Percentiles rank a stretch among this genome's conserved stretches.
These are phyloP conservation scores for Sclerotinia sclerotiorum DNA, from an alignment of 2,329 filamentous ascomycete genomes.

Conservation along the genomic window DNA sequence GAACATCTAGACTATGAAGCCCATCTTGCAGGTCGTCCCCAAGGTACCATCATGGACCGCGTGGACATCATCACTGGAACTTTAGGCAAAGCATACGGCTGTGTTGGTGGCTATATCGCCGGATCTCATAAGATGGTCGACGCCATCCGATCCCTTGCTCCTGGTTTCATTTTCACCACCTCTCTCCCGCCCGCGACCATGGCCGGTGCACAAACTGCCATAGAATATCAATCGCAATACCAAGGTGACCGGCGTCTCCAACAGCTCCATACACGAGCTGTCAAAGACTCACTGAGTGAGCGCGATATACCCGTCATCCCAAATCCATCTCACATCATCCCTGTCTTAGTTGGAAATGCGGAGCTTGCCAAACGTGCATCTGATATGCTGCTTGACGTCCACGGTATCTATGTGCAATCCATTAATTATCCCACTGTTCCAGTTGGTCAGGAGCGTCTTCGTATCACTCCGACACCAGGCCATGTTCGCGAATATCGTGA, in stretches of 20 bases:
- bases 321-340: conserved; percentile 95
- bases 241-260: conserved; percentile 86
- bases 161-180: conserved; percentile 98
- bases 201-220: conserved; percentile 87
- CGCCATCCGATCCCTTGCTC: conserved; percentile 88
- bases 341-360: conserved; percentile 89
- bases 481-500: conserved; percentile 83
- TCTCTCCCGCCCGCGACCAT: conserved; percentile 94
- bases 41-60: conserved; percentile 89
- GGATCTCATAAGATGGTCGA: conserved; percentile 85
- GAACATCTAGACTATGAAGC: conserved; percentile 95
- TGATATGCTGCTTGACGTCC: conserved; percentile 84
- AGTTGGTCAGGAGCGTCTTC: conserved; percentile 93
- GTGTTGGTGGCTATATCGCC: conserved; percentile 96
- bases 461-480: conserved; percentile 93
- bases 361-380: conserved; percentile 89
- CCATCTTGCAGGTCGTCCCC: conserved; percentile 70
- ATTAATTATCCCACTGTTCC: conserved; percentile 99
- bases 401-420: conserved; percentile 95
- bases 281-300: conserved; percentile 78
- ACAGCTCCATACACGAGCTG: conserved; percentile 92
- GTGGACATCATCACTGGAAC: conserved; percentile 98
- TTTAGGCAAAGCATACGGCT: conserved; percentile 95
- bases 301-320: conserved; percentile 94
- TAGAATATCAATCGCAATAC: conserved; percentile 88